Percentiles rank a stretch among this genome's conserved stretches.
phyloP scores from a whole-genome alignment of 306 rosid genomes.

The Casuarina cunninghamiana region DNA sequence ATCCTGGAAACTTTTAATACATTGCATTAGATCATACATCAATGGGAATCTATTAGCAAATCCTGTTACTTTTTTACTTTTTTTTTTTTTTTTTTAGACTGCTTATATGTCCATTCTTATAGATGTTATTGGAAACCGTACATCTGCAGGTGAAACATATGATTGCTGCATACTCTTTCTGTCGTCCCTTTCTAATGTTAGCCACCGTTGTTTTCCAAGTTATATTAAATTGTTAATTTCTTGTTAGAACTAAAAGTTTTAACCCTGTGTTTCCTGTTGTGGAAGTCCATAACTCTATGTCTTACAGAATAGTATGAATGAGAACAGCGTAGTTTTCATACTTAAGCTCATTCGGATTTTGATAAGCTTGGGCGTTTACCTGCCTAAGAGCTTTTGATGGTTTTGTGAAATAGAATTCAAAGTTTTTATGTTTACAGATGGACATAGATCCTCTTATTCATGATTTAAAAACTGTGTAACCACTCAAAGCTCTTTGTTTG shows the following conservation, averaged over 20 bases:
- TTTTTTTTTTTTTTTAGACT: background rate
- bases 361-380: background rate
- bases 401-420: background rate
- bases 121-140: background rate
- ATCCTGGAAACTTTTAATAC: background rate
- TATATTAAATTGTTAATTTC: conserved; percentile 15
- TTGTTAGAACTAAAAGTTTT: conserved; percentile 5
- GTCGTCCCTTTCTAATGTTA: background rate
- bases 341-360: background rate
- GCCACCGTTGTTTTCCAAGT: background rate
- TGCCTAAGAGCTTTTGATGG: background rate
- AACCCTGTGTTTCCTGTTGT: background rate
- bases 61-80: background rate
- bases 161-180: background rate
- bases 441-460: background rate
- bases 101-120: background rate
- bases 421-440: background rate
- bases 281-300: background rate
- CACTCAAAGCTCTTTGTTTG: background rate
- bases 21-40: conserved; percentile 4
- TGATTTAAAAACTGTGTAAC: background rate
- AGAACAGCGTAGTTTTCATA: background rate
- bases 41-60: background rate
- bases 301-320: background rate
- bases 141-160: background rate